Evolutionary conservation across 1,284 basidiomycete genomes (phyloP).

Genomic region (Trametes hirsuta): DNA sequence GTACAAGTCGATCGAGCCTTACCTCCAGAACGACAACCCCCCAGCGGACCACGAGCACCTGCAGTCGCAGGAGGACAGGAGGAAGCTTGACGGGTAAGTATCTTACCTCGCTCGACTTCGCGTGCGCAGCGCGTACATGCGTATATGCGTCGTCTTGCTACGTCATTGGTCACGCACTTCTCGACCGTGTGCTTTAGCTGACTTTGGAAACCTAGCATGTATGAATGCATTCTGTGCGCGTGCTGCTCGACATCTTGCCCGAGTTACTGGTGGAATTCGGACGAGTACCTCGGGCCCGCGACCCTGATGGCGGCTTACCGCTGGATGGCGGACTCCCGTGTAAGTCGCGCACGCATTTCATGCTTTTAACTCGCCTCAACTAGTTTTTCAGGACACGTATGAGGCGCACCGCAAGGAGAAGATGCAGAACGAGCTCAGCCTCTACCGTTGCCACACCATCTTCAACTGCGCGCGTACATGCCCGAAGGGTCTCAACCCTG

Average conservation of each 20-base stretch:
- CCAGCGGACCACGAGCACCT: conserved; percentile 85
- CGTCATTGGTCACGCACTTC: conserved; percentile 5
- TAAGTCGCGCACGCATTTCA: conserved; percentile 39
- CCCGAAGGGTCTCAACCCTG: conserved; percentile 95
- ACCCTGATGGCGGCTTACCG: conserved; percentile 95
- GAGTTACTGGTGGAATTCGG: conserved; percentile 99
- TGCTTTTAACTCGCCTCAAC: not conserved
- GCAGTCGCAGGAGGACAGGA: conserved; percentile 90
- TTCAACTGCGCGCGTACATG: conserved; percentile 96
- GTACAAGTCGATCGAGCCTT: conserved; percentile 99
- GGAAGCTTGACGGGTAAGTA: conserved; percentile 85
- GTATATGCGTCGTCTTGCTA: conserved; percentile 9
- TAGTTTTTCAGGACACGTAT: conserved; percentile 67
- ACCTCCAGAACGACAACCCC: conserved; percentile 89
- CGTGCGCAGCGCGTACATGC: conserved; percentile 9
- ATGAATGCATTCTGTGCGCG: conserved; percentile 94
- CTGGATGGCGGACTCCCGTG: conserved; percentile 97
- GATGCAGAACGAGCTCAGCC: conserved; percentile 93
- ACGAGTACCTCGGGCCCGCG: conserved; percentile 96
- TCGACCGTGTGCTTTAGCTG: not conserved
- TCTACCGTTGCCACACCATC: conserved; percentile 95
- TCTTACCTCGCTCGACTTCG: not conserved
- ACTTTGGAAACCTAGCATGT: conserved; percentile 52
- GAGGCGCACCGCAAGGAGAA: conserved; percentile 86
- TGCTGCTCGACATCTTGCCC: conserved; percentile 98